These are phyloP conservation scores for Neocallimastix lanati DNA, from an alignment of 192 early-diverging fungal species.

Conservation along the genomic window DNA sequence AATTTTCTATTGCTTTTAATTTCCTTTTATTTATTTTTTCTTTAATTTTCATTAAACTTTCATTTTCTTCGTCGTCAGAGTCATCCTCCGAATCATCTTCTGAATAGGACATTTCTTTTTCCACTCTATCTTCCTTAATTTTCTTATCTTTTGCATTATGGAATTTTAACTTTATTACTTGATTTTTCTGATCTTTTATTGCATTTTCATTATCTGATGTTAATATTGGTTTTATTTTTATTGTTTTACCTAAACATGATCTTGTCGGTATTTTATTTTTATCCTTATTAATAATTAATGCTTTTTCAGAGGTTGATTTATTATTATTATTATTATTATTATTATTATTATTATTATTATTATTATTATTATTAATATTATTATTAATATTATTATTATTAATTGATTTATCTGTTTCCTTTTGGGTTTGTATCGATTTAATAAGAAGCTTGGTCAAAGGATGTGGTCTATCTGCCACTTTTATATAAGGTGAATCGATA, in stretches of 20 bases:
- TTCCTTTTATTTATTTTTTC: neutral
- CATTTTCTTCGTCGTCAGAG: neutral
- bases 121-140: neutral
- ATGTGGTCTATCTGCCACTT: neutral
- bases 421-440: neutral
- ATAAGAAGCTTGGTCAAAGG: neutral
- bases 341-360: no score
- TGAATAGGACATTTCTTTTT: neutral
- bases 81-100: no score
- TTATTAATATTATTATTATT: no score
- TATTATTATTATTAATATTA: no score
- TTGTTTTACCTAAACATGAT: neutral
- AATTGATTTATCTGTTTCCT: neutral
- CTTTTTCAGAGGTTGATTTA: neutral
- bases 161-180: no score
- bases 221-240: no score
- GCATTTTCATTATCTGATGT: neutral
- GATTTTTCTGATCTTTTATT: no score
- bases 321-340: no score
- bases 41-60: neutral
- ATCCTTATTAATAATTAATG: neutral
- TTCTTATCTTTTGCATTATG: neutral
- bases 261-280: neutral
- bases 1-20: neutral
- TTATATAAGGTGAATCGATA: slow-evolving; percentile 12